Percentiles rank a stretch among this genome's conserved stretches.
Conservation (phyloP, 2,329 filamentous ascomycete species). For the Sporothrix brunneoviolacea region DNA sequence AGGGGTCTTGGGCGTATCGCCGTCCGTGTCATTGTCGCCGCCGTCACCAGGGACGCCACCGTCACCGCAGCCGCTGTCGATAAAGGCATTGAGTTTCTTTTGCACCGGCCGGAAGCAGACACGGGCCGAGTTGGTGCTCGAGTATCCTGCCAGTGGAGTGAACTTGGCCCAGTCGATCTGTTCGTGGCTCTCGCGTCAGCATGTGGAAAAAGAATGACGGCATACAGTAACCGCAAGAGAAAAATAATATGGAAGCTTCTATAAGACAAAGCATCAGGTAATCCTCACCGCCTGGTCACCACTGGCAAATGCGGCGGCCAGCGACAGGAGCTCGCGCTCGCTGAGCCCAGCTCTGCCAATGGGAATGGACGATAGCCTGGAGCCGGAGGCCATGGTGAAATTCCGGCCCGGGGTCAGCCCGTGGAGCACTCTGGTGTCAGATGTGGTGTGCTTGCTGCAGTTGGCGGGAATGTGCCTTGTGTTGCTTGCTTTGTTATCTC, state of each 20-base stretch:
- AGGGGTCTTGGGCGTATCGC: not conserved
- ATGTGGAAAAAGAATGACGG: too few species aligned
- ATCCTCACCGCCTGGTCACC: conserved; percentile 6
- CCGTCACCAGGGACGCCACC: not conserved
- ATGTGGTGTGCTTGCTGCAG: too few species aligned
- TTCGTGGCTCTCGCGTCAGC: not conserved
- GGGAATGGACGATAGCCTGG: not conserved
- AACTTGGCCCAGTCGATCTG: conserved; percentile 18
- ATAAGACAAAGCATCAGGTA: not conserved
- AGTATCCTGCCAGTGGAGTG: conserved; percentile 15
- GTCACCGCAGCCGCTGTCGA: not conserved
- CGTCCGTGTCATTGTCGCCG: too few species aligned
- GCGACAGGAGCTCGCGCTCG: conserved; percentile 14
- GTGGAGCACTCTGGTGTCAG: too few species aligned
- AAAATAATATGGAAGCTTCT: not conserved
- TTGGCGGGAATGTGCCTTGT: too few species aligned
- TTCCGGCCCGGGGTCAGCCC: too few species aligned
- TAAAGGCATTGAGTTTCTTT: conserved; percentile 43
- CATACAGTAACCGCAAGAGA: too few species aligned
- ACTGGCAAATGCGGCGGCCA: conserved; percentile 13
- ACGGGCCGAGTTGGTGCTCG: conserved; percentile 16
- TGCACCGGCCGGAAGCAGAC: conserved; percentile 56
- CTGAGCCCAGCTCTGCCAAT: conserved; percentile 9
- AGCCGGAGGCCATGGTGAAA: not conserved
- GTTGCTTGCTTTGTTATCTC: too few species aligned